phyloP scores from a whole-genome alignment of 148 eudicot species.

The Rhododendron kiyosumense region DNA sequence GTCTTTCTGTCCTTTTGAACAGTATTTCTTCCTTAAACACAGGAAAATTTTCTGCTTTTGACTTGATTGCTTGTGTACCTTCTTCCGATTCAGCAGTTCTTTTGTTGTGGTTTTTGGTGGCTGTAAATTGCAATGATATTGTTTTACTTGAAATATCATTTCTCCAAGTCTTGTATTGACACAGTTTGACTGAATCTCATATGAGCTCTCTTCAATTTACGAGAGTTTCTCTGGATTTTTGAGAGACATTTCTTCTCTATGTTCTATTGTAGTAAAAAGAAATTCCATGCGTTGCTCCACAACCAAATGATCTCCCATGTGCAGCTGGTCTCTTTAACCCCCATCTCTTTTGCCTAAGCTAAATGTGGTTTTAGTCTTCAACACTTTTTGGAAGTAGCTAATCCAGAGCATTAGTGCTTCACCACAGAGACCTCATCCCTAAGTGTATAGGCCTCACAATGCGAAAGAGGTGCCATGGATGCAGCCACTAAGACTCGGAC shows the following conservation, averaged over 20 bases:
- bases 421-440: neutral
- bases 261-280: neutral
- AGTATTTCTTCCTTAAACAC: neutral
- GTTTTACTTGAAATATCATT: neutral
- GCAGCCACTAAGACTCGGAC: neutral
- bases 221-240: neutral
- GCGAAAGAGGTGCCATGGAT: neutral
- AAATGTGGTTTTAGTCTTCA: neutral
- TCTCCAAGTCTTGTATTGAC: neutral
- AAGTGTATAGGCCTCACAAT: neutral
- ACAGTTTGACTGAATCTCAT: neutral
- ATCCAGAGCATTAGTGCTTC: neutral
- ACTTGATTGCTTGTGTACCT: neutral
- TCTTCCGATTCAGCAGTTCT: neutral
- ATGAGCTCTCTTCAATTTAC: neutral
- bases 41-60: neutral
- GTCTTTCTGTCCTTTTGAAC: slow-evolving; percentile 4
- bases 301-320: neutral
- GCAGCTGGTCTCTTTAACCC: neutral
- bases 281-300: neutral
- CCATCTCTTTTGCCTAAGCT: neutral
- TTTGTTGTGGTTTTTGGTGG: neutral
- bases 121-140: neutral
- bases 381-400: neutral
- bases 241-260: neutral